Evolutionary conservation across 1,139 yeast species (phyloP).

Genomic region (Pichia sp.): DNA sequence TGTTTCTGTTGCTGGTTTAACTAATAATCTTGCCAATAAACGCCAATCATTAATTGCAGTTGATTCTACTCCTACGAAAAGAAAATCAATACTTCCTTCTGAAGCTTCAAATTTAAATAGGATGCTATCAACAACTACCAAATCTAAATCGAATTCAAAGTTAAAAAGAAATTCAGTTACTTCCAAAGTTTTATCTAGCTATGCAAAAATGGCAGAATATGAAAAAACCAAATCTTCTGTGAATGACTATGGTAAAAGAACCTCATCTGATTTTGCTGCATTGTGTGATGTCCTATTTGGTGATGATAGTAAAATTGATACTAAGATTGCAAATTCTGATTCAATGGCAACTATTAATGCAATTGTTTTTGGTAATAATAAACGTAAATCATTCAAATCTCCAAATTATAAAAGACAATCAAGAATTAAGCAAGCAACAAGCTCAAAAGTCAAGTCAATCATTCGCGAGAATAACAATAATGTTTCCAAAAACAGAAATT

Average conservation of each 20-base stretch:
- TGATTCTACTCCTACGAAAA: slow-evolving; percentile 14
- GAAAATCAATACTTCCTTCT: slow-evolving; percentile 7
- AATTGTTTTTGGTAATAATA: slow-evolving; percentile 22
- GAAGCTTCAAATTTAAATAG: slow-evolving; percentile 9
- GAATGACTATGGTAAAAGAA: slow-evolving; percentile 68
- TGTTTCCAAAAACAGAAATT: slow-evolving; percentile 9
- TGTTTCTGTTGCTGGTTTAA: no score
- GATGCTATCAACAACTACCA: slow-evolving; percentile 1
- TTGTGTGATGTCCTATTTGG: slow-evolving; percentile 71
- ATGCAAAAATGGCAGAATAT: slow-evolving; percentile 56
- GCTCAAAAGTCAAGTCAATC: slow-evolving; percentile 4
- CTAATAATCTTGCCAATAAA: neutral
- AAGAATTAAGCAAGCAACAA: slow-evolving; percentile 5
- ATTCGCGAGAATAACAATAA: neutral
- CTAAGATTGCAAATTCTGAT: slow-evolving; percentile 23
- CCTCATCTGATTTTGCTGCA: slow-evolving; percentile 72
- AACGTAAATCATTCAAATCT: slow-evolving; percentile 3
- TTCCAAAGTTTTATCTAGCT: slow-evolving; percentile 59
- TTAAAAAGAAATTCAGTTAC: slow-evolving; percentile 66
- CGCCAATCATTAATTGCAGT: slow-evolving; percentile 5
- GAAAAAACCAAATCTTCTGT: slow-evolving; percentile 60
- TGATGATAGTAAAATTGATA: slow-evolving; percentile 18
- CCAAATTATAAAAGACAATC: slow-evolving; percentile 4
- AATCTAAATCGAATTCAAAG: neutral
- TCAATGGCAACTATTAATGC: slow-evolving; percentile 29